phyloP scores from a whole-genome alignment of 2,329 filamentous ascomycete genomes.

The Clarireedia sp. region DNA sequence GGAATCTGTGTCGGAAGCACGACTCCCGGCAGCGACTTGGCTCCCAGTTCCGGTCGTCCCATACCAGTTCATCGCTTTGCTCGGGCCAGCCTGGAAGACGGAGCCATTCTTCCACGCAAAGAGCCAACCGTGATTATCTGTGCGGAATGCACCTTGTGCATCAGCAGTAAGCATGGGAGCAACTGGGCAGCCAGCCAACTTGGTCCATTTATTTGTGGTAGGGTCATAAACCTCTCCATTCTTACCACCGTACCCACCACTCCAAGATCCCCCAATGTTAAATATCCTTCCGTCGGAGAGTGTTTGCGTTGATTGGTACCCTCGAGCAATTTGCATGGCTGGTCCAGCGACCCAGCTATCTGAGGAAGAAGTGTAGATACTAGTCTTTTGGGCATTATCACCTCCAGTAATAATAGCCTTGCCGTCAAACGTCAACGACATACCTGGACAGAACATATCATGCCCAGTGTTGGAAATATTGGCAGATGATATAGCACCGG shows the following conservation, averaged over 20 bases:
- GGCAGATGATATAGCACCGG: slow-evolving; percentile 19
- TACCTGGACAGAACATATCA: slow-evolving; percentile 20
- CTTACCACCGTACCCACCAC: slow-evolving; percentile 42
- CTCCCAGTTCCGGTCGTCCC: slow-evolving; percentile 36
- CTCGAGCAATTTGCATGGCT: slow-evolving; percentile 2
- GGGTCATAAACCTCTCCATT: slow-evolving; percentile 48
- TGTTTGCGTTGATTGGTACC: slow-evolving; percentile 6
- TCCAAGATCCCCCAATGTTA: slow-evolving; percentile 48
- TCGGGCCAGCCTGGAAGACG: slow-evolving; percentile 23
- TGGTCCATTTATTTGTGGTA: slow-evolving; percentile 38
- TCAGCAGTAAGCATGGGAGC: slow-evolving; percentile 44
- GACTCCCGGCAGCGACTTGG: slow-evolving; percentile 34
- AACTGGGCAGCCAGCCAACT: slow-evolving; percentile 36
- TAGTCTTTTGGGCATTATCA: slow-evolving; percentile 10
- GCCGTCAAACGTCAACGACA: slow-evolving; percentile 13
- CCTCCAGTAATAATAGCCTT: slow-evolving; percentile 13
- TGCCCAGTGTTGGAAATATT: slow-evolving; percentile 23
- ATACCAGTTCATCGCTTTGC: slow-evolving; percentile 49
- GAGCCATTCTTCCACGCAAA: slow-evolving; percentile 22
- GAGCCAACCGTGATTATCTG: slow-evolving; percentile 46
- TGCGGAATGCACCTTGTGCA: slow-evolving; percentile 34
- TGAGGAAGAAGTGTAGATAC: slow-evolving; percentile 10
- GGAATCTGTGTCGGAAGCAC: slow-evolving; percentile 38
- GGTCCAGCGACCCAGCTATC: slow-evolving; percentile 21
- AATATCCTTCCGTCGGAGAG: slow-evolving; percentile 40